Conservation (phyloP, 441 rosid species). For the Rhodomyrtus psidioides region DNA sequence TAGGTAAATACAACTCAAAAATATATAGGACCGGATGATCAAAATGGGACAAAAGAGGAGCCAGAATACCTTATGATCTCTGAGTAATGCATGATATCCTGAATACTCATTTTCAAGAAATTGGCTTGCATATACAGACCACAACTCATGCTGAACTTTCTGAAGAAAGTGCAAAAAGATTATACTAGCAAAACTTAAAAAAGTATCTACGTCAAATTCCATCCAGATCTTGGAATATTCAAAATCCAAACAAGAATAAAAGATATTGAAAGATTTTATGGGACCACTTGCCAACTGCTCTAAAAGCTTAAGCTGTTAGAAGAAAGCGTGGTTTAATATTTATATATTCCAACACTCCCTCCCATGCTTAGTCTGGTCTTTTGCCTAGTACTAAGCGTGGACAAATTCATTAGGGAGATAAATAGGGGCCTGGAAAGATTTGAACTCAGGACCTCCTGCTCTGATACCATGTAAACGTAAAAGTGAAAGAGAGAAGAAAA, state of each 20-base stretch:
- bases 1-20: neutral
- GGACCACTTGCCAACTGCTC: too few species aligned
- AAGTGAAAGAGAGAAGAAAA: too few species aligned
- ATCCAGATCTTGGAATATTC: neutral
- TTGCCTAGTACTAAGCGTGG: too few species aligned
- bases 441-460: too few species aligned
- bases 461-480: too few species aligned
- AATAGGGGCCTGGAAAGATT: too few species aligned
- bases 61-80: neutral
- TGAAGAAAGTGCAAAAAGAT: conserved; percentile 3
- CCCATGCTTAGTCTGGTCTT: too few species aligned
- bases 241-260: neutral
- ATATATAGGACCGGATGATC: neutral
- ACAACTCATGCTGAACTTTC: neutral
- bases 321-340: too few species aligned
- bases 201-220: neutral
- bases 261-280: too few species aligned
- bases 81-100: neutral
- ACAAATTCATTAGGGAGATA: too few species aligned
- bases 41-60: neutral
- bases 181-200: neutral
- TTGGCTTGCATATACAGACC: neutral
- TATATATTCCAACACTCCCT: too few species aligned
- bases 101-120: neutral
- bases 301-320: too few species aligned